Evolutionary conservation across 2,329 filamentous ascomycete genomes (phyloP).

Genomic region (Fusarium clavum): DNA sequence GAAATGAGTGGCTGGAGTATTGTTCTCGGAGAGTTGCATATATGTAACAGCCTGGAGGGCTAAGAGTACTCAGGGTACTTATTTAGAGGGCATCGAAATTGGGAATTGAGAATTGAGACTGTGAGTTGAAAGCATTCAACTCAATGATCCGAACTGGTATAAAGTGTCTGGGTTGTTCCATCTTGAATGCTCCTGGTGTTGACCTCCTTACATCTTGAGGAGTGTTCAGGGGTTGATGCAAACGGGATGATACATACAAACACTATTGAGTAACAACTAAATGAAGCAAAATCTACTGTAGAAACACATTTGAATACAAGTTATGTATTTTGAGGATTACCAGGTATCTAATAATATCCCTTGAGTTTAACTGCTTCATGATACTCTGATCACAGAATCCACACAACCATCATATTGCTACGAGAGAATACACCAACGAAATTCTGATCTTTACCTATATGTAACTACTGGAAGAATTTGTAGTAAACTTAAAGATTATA

Average conservation of each 20-base stretch:
- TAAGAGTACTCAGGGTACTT: neutral
- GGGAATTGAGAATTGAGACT: neutral
- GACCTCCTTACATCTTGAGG: neutral
- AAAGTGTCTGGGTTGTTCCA: neutral
- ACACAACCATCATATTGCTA: neutral
- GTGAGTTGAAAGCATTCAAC: neutral
- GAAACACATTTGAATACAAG: neutral
- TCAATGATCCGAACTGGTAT: neutral
- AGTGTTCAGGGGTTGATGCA: neutral
- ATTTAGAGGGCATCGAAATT: neutral
- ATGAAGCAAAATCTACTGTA: neutral
- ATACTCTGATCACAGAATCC: neutral
- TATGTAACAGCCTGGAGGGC: neutral
- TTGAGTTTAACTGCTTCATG: neutral
- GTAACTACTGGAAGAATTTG: neutral
- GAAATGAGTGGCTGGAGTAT: neutral
- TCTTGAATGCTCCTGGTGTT: neutral
- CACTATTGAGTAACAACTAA: neutral
- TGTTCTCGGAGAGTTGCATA: neutral
- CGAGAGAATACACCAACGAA: neutral
- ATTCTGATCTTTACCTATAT: neutral
- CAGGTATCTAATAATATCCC: neutral
- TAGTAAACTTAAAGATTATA: neutral
- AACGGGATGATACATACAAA: conserved; percentile 7
- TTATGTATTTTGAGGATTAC: neutral